These are phyloP conservation scores for Chaetomium strumarium DNA, from an alignment of 2,329 filamentous ascomycete species.

Conservation along the genomic window DNA sequence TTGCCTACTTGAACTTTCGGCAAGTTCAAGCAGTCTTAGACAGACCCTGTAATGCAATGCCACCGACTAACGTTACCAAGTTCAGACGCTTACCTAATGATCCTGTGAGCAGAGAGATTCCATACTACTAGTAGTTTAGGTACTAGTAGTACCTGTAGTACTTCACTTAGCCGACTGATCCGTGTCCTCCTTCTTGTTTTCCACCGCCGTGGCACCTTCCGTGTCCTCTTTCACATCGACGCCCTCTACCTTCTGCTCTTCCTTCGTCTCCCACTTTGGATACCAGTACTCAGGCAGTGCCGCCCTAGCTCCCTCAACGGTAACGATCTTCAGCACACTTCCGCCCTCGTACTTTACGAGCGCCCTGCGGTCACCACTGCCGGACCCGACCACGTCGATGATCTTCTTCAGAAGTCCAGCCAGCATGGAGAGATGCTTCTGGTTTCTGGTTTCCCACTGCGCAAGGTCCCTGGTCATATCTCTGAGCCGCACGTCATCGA, in stretches of 20 bases:
- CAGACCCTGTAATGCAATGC: no score
- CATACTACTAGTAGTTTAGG: no score
- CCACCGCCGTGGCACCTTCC: background rate
- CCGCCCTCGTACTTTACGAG: background rate
- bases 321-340: background rate
- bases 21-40: no score
- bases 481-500: background rate
- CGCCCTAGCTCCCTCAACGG: background rate
- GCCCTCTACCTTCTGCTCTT: no score
- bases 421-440: background rate
- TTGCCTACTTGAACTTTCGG: no score
- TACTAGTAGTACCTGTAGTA: no score
- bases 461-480: background rate
- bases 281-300: slow-evolving; percentile 9
- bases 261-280: background rate
- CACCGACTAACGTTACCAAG: no score
- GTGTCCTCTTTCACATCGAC: background rate
- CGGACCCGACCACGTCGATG: background rate
- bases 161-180: background rate
- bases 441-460: background rate
- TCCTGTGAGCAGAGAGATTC: no score
- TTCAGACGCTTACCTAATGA: no score
- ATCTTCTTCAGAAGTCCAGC: background rate
- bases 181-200: no score
- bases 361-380: background rate